Conservation (phyloP, 768 basidiomycete species). For the Lentinus brumalis region DNA sequence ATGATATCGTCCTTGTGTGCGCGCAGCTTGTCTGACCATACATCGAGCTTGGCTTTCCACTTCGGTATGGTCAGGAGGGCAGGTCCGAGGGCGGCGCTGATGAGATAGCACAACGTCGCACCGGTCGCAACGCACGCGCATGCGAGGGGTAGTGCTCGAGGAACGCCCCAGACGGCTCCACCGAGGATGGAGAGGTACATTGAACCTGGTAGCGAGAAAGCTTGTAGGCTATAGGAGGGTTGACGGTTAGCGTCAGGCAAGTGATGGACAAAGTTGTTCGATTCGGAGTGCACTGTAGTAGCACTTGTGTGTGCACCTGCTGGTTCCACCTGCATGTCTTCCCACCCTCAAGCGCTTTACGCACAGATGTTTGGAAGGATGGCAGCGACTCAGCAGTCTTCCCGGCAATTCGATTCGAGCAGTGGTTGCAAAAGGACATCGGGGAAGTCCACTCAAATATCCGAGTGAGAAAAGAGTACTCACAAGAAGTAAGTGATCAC, state of each 20-base stretch:
- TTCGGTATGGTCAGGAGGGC: slow-evolving; percentile 85
- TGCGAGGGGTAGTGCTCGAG: slow-evolving; percentile 83
- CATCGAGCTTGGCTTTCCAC: slow-evolving; percentile 81
- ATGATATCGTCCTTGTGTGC: slow-evolving; percentile 83
- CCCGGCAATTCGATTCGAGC: not conserved
- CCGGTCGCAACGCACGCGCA: slow-evolving; percentile 92
- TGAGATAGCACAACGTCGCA: slow-evolving; percentile 88
- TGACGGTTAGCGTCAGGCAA: not conserved
- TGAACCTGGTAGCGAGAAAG: slow-evolving; percentile 94
- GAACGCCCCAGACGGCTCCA: slow-evolving; percentile 93
- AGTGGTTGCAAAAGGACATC: no score
- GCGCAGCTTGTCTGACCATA: slow-evolving; percentile 77
- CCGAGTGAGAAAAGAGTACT: slow-evolving; percentile 33
- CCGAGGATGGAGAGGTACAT: slow-evolving; percentile 98
- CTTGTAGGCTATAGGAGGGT: slow-evolving; percentile 69
- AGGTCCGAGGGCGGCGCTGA: slow-evolving; percentile 90
- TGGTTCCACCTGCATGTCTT: no score
- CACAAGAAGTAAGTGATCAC: slow-evolving; percentile 91
- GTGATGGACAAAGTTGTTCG: not conserved
- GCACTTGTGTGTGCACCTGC: not conserved
- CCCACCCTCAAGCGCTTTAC: no score
- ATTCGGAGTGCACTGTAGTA: not conserved
- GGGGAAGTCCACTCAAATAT: no score
- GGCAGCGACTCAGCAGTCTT: no score
- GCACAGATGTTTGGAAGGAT: no score